These are phyloP conservation scores for Simmondsia chinensis DNA, from an alignment of 148 eudicot genomes.

Conservation along the genomic window DNA sequence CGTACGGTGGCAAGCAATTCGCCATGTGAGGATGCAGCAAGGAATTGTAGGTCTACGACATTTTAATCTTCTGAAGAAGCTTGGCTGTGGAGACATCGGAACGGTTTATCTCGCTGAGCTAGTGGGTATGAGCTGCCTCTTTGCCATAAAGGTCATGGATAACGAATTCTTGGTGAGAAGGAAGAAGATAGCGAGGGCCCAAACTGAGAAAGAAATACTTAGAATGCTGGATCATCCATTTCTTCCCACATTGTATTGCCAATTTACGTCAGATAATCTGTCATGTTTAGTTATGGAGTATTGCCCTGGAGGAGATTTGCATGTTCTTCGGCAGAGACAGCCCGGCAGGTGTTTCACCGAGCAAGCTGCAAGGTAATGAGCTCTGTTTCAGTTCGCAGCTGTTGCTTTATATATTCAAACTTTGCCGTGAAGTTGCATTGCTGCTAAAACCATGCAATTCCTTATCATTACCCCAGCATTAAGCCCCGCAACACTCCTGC, in stretches of 20 bases:
- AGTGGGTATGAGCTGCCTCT: slow-evolving; percentile 57
- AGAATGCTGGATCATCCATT: slow-evolving; percentile 94
- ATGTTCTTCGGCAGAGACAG: slow-evolving; percentile 88
- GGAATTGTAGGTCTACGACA: slow-evolving; percentile 64
- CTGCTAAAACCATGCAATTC: too few species aligned
- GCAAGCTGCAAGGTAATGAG: slow-evolving; percentile 78
- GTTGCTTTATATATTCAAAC: too few species aligned
- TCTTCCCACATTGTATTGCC: slow-evolving; percentile 81
- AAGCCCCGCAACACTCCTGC: too few species aligned
- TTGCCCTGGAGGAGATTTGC: slow-evolving; percentile 94
- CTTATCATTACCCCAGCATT: too few species aligned
- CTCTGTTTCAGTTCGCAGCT: neutral
- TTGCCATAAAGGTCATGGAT: slow-evolving; percentile 97
- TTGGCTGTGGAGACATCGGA: slow-evolving; percentile 95
- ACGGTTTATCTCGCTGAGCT: slow-evolving; percentile 93
- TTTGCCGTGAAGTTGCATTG: too few species aligned
- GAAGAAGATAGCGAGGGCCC: slow-evolving; percentile 79
- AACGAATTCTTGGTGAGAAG: slow-evolving; percentile 78
- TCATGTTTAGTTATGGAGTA: slow-evolving; percentile 97
- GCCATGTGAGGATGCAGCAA: slow-evolving; percentile 43
- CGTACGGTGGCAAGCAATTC: slow-evolving; percentile 76
- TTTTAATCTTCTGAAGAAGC: slow-evolving; percentile 81
- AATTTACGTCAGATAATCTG: slow-evolving; percentile 79
- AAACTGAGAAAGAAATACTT: slow-evolving; percentile 84
- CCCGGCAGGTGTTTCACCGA: slow-evolving; percentile 80